Base-by-base conservation (phyloP, 768 basidiomycete species). In the Kwoniella sp. region DNA sequence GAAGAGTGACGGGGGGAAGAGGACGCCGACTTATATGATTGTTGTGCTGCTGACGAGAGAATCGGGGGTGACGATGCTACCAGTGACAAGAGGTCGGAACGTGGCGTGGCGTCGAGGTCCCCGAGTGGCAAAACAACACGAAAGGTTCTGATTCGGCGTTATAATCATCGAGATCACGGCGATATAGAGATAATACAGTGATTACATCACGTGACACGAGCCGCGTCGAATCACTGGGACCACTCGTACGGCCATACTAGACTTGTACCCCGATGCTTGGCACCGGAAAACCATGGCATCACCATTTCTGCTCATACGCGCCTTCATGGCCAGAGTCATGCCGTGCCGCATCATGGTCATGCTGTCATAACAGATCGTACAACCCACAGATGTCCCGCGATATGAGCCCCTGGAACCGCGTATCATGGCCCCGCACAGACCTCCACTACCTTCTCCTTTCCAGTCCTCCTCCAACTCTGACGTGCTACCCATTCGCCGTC, bases 381-480 rank as follows among this genome's bases (percentile, higher is more conserved):
- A n/a, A n/a, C n/a, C n/a, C n/a, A n/a, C n/a, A n/a, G n/a, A n/a
- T n/a, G n/a, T n/a, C n/a, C n/a, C n/a, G n/a, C n/a, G n/a, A n/a
- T n/a, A n/a, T n/a, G n/a, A n/a, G n/a, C n/a, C n/a, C n/a, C n/a
- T n/a, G n/a, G n/a, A n/a, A n/a, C n/a, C n/a, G 34, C 34, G 6
- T 36, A 14, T 6, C 34, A 36, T 33, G 15, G 7, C 28, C 20
- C 28, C 15, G 17, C 28, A 3, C 46, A 25, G 32, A 48, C 29
- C 27, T 50, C 9, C 3, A 59, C 22, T 15, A 62, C 29, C 28
- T 60, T 40, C 12, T 62, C 52, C 6, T 43, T 31, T 25, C 63
- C 66, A 3, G 32, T 27, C 25, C 60, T 50, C 26, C 31, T 53
- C 66, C 66, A 68, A 22, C 44, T 50, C 66, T 46, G 26, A 59